Base-by-base conservation (phyloP, 257 asterid species). In the Phtheirospermum japonicum region DNA sequence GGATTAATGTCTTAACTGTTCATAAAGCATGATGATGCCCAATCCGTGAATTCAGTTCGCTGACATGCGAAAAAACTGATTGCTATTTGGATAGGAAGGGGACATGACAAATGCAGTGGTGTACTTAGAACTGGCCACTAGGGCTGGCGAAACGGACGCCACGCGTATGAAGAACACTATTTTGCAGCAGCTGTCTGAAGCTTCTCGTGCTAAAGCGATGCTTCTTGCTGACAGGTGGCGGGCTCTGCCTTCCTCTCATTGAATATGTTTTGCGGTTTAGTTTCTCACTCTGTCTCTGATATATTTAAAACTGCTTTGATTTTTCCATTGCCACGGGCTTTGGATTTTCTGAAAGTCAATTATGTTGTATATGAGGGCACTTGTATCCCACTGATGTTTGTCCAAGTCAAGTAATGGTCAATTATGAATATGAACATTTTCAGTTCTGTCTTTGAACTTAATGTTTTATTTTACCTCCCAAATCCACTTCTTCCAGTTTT, bases 71-170 rank as follows among this genome's bases (percentile, higher is more conserved):
- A 45, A 3, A 12, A 48, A 64, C 61, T 67, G 67, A 59, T 64
- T 65, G 54, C n/a, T 43, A 13, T 42, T 67, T 66, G 69, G 45
- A 64, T 85, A 89, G 96, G 89, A 84, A 82, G 87, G 90, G 61
- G 86, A 86, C 57, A 76, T 79, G 84, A 70, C 78, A 75, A 82
- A 79, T 68, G 94, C 97, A 28, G 76, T 80, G 69, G 83, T 82
- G 59, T 89, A 89, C 68, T 65, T 89, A 70, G 96, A 89, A 74
- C 85, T 89, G 46, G 93, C 95, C 18, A 68, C 67, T 0, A 80
- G 94, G 57, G 83, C 86, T 11, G 96, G 95, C 54, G 95, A 84
- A 79, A 67, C 52, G 46, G 76, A 79, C 18, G 95, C 95, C 6
- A 52, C 65, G 52, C 82, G 63, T 65, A 82, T 78, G 0, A 86